These are phyloP conservation scores for Crepidotus variabilis DNA, from an alignment of 768 basidiomycete genomes.

Conservation along the genomic window DNA sequence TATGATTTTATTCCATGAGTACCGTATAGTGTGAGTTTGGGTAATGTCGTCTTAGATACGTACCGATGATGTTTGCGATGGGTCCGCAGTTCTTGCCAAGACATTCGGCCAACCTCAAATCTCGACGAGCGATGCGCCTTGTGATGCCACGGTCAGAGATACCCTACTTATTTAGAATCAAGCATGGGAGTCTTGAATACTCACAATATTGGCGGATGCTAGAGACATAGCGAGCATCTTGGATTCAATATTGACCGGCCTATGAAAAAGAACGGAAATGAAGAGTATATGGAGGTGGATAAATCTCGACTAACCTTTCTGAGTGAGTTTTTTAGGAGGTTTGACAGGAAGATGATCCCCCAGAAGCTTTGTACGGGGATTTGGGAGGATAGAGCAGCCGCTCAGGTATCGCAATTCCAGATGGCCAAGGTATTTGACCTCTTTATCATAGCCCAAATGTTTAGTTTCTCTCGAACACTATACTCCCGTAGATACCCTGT, in stretches of 20 bases:
- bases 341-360: slow-evolving; percentile 8
- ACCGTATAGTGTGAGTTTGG: no score
- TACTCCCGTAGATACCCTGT: no score
- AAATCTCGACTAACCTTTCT: slow-evolving; percentile 4
- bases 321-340: slow-evolving; percentile 5
- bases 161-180: no score
- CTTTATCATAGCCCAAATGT: slow-evolving; percentile 7
- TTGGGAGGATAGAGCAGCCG: slow-evolving; percentile 1
- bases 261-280: slow-evolving; percentile 5
- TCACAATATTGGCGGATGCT: slow-evolving; percentile 13
- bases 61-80: no score
- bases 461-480: slow-evolving; percentile 10
- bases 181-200: slow-evolving; percentile 16
- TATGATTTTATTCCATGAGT: no score
- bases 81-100: no score
- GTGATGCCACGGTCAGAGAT: no score
- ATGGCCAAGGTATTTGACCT: slow-evolving; percentile 10
- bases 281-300: no score
- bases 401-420: neutral
- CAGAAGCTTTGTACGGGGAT: slow-evolving; percentile 3
- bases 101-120: no score
- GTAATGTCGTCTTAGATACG: no score
- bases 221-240: slow-evolving; percentile 24
- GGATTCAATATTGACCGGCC: slow-evolving; percentile 24
- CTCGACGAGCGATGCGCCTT: no score